Conservation (phyloP, 257 asterid genomes). For the Oldenlandia corymbosa region DNA sequence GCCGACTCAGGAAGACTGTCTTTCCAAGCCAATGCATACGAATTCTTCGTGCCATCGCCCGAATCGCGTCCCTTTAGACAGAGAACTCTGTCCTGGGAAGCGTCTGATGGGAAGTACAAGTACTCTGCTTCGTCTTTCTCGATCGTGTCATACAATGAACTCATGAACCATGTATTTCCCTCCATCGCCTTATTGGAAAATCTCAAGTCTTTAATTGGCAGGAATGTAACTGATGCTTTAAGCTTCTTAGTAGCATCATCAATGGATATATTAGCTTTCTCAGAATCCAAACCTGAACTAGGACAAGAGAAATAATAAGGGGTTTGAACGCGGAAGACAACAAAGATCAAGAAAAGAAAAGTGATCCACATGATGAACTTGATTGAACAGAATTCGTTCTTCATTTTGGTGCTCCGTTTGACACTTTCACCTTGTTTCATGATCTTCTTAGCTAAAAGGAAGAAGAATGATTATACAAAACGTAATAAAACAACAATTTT, state of each 20-base stretch:
- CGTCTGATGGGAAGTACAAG: conserved; percentile 46
- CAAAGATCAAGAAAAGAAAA: conserved; percentile 9
- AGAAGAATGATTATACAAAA: not conserved
- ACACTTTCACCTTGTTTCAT: conserved; percentile 4
- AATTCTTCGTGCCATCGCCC: conserved; percentile 68
- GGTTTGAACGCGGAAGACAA: conserved; percentile 15
- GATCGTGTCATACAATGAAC: conserved; percentile 46
- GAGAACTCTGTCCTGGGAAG: conserved; percentile 45
- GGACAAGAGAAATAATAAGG: conserved; percentile 10
- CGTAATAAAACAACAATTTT: no score
- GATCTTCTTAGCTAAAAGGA: not conserved
- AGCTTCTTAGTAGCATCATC: conserved; percentile 21
- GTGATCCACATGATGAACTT: conserved; percentile 11
- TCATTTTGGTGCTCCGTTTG: conserved; percentile 13
- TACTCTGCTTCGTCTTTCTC: conserved; percentile 54
- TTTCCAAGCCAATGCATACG: conserved; percentile 64
- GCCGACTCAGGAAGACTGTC: conserved; percentile 43
- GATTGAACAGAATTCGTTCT: conserved; percentile 4
- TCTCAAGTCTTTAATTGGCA: conserved; percentile 62
- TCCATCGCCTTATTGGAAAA: conserved; percentile 35
- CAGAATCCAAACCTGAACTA: no score
- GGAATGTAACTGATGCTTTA: conserved; percentile 45
- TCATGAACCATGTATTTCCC: conserved; percentile 92
- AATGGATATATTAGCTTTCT: no score
- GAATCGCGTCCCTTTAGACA: conserved; percentile 54